Conservation (phyloP, 805 yeast species). For the Wickerhamiella spandovensis region DNA sequence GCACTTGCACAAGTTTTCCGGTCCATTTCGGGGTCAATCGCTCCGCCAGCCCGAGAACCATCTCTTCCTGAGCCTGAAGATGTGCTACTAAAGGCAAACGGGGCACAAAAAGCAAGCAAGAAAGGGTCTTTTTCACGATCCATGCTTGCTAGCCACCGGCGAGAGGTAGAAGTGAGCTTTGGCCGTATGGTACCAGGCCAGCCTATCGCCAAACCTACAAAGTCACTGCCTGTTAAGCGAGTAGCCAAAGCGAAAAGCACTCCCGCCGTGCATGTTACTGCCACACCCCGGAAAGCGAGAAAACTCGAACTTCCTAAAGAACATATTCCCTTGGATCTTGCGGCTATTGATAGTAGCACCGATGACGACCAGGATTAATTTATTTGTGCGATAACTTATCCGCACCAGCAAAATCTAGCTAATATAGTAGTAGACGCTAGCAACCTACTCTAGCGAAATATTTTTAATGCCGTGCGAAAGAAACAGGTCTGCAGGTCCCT, state of each 20-base stretch:
- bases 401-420: conserved; percentile 1
- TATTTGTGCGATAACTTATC: too few relatives aligned
- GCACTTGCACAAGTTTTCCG: not conserved
- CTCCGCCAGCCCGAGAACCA: not conserved
- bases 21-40: not conserved
- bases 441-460: conserved; percentile 2
- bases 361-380: conserved; percentile 7
- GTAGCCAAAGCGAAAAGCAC: not conserved
- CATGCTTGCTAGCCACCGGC: conserved; percentile 1
- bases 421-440: not conserved
- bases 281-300: conserved; percentile 10
- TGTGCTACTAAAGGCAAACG: not conserved
- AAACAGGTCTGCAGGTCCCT: not conserved
- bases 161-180: conserved; percentile 6
- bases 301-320: conserved; percentile 9
- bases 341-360: conserved; percentile 1
- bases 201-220: not conserved
- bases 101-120: not conserved
- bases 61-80: not conserved
- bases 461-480: conserved; percentile 10
- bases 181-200: not conserved
- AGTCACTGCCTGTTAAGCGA: not conserved
- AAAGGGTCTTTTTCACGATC: not conserved
- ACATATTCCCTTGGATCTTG: conserved; percentile 5
- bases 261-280: conserved; percentile 4